Conservation (phyloP, 805 yeast species). For the Candida xyloterini region DNA sequence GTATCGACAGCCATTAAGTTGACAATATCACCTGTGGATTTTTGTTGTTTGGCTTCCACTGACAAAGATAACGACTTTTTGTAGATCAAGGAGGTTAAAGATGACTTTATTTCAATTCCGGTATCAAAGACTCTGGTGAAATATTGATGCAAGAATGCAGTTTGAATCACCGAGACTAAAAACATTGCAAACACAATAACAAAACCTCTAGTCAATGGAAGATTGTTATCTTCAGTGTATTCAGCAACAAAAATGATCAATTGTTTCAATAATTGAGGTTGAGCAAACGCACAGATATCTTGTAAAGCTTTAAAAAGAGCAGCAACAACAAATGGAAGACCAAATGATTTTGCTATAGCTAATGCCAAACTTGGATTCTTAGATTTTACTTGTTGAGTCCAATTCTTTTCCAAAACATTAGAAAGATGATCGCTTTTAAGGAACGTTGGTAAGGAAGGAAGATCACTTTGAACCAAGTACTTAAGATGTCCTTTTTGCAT, state of each 20-base stretch:
- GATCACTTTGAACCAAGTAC: conserved; percentile 51
- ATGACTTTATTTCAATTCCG: conserved; percentile 73
- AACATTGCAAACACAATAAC: conserved; percentile 78
- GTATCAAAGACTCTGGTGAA: conserved; percentile 70
- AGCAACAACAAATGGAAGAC: conserved; percentile 64
- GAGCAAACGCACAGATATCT: conserved; percentile 79
- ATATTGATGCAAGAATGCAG: conserved; percentile 74
- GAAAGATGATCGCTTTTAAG: conserved; percentile 56
- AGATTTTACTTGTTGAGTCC: conserved; percentile 53
- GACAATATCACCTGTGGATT: conserved; percentile 90
- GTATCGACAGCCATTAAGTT: conserved; percentile 93
- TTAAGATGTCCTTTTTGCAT: conserved; percentile 51
- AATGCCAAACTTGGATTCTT: conserved; percentile 29
- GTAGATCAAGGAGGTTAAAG: conserved; percentile 65
- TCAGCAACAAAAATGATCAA: conserved; percentile 62
- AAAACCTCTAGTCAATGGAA: conserved; percentile 71
- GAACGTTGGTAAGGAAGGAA: conserved; percentile 73
- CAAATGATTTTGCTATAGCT: conserved; percentile 72
- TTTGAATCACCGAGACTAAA: conserved; percentile 69
- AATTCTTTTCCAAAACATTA: conserved; percentile 47
- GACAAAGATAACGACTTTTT: conserved; percentile 66
- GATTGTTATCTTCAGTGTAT: conserved; percentile 40
- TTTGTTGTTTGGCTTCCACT: conserved; percentile 64
- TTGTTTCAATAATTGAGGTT: conserved; percentile 74
- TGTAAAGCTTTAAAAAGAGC: conserved; percentile 70